These are phyloP conservation scores for Pyrus hybrid DNA, from an alignment of 331 rosid species.

Conservation along the genomic window DNA sequence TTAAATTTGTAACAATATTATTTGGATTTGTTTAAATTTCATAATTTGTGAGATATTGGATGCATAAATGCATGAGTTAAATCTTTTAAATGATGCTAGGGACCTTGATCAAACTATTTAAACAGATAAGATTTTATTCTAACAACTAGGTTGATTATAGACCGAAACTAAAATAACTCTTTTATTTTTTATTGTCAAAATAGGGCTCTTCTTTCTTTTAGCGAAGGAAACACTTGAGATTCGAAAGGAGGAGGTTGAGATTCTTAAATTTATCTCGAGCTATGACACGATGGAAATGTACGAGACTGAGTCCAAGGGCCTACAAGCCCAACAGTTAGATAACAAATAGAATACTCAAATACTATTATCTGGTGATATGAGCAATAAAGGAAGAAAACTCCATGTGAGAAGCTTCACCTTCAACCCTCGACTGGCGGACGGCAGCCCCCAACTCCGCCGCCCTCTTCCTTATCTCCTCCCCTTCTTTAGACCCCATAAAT, in stretches of 20 bases:
- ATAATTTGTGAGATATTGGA: no score
- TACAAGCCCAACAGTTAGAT: no score
- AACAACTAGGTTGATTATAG: no score
- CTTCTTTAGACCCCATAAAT: constrained; percentile 43
- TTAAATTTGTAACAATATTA: no score
- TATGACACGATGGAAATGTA: not conserved
- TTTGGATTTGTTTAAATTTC: no score
- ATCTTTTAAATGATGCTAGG: no score
- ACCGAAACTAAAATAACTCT: no score
- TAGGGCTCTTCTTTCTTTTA: not conserved
- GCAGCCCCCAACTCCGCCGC: constrained; percentile 27
- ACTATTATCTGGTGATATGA: constrained; percentile 33
- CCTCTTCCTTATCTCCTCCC: constrained; percentile 40
- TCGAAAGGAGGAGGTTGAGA: not conserved
- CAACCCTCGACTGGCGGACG: constrained; percentile 24
- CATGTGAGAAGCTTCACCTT: constrained; percentile 40
- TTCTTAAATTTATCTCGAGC: not conserved
- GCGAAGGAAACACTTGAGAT: not conserved
- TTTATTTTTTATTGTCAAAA: no score
- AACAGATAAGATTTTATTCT: no score
- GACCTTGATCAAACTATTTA: no score
- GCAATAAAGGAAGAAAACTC: constrained; percentile 56
- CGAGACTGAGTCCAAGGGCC: no score
- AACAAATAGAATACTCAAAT: not conserved
- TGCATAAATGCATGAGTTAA: no score